Evolutionary conservation across 176 grass and related monocot genomes (phyloP).

Genomic region (Carex scoparia): DNA sequence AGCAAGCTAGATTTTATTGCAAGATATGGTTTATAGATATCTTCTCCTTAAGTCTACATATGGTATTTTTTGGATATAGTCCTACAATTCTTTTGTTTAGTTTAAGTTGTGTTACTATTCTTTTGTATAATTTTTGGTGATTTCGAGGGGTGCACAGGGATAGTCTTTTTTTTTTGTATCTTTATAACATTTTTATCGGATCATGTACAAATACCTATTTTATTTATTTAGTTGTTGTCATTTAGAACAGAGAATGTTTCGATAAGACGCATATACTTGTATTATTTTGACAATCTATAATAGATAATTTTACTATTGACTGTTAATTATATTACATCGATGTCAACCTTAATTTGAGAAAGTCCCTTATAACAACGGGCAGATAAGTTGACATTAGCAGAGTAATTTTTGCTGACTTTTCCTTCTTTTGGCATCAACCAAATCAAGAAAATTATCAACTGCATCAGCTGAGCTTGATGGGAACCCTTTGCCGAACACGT

Average conservation of each 20-base stretch:
- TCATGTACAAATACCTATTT: background rate
- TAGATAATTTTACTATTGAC: background rate
- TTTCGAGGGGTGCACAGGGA: background rate
- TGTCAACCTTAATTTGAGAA: background rate
- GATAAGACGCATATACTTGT: background rate
- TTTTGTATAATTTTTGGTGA: conserved; percentile 15
- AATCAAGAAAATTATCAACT: conserved; percentile 33
- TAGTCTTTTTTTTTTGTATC: background rate
- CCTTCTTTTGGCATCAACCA: conserved; percentile 14
- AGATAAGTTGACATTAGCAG: background rate
- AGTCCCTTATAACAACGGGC: background rate
- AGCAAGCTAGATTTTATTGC: background rate
- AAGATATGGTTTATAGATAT: background rate
- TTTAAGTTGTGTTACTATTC: conserved; percentile 22
- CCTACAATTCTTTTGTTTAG: conserved; percentile 9
- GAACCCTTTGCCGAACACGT: conserved; percentile 15
- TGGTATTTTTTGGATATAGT: background rate
- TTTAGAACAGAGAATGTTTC: background rate
- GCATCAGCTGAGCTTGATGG: conserved; percentile 21
- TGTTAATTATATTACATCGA: background rate
- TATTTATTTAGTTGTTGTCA: background rate
- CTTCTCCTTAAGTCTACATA: background rate
- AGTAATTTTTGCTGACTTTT: background rate
- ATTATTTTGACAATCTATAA: background rate
- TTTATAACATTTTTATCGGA: conserved; percentile 3